Conservation (phyloP, 768 basidiomycete genomes). For the Gloeopeniophorella convolvens region DNA sequence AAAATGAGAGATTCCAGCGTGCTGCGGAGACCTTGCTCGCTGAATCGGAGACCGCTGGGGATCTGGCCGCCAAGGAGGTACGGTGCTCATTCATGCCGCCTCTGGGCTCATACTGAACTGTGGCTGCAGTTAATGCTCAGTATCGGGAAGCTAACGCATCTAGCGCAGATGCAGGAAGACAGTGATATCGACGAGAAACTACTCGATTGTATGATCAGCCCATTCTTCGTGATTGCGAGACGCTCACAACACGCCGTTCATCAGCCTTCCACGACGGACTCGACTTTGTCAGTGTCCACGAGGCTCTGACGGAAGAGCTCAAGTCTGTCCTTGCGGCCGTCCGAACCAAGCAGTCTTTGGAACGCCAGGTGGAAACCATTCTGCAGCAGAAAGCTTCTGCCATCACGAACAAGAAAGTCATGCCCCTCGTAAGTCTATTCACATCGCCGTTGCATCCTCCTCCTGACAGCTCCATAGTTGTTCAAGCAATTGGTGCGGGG, state of each 20-base stretch:
- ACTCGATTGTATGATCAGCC: constrained; percentile 45
- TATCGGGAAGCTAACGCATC: constrained; percentile 79
- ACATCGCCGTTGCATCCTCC: constrained; percentile 15
- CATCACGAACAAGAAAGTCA: constrained; percentile 40
- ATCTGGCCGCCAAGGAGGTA: constrained; percentile 75
- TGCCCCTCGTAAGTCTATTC: constrained; percentile 38
- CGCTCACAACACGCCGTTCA: constrained; percentile 1
- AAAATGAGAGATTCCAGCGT: constrained; percentile 53
- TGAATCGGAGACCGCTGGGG: constrained; percentile 51
- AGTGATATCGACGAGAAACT: constrained; percentile 40
- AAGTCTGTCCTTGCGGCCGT: constrained; percentile 39
- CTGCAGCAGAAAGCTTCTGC: constrained; percentile 45
- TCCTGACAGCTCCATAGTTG: constrained; percentile 35
- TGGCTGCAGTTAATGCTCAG: constrained; percentile 74
- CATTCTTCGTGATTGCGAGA: neutral
- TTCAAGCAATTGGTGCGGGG: constrained; percentile 64
- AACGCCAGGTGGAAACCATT: constrained; percentile 62
- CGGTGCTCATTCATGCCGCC: constrained; percentile 18
- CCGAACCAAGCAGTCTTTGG: constrained; percentile 58
- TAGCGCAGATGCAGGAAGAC: constrained; percentile 53
- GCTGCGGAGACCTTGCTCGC: constrained; percentile 58
- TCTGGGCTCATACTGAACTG: neutral
- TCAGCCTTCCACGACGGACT: constrained; percentile 80
- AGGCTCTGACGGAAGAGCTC: constrained; percentile 59
- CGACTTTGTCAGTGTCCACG: constrained; percentile 83